Percentiles rank a stretch among this genome's conserved stretches.
Conservation (phyloP, 2,329 filamentous ascomycete species). For the Cadophora luteo-olivacea region DNA sequence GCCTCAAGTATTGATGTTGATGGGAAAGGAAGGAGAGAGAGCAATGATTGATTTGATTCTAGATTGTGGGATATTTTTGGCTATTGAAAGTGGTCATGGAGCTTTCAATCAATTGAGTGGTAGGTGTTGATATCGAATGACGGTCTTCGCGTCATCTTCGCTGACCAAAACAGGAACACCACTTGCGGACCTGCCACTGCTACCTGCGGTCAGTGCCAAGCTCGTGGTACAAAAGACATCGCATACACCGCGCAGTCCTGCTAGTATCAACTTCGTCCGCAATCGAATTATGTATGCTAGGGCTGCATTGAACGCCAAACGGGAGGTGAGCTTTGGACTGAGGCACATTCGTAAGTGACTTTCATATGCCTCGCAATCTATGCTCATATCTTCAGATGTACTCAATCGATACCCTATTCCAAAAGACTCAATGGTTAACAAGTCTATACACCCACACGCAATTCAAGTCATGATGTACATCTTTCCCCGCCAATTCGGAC, state of each 20-base stretch:
- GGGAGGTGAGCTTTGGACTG: slow-evolving; percentile 74
- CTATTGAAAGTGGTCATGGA: slow-evolving; percentile 62
- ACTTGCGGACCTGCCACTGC: slow-evolving; percentile 36
- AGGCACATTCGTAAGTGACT: slow-evolving; percentile 75
- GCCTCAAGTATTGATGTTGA: slow-evolving; percentile 74
- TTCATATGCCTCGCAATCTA: slow-evolving; percentile 26
- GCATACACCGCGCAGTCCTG: slow-evolving; percentile 50
- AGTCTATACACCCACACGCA: slow-evolving; percentile 58
- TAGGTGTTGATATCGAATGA: slow-evolving; percentile 44
- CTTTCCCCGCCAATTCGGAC: slow-evolving; percentile 86
- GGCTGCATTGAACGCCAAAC: slow-evolving; percentile 71
- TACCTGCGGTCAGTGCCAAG: slow-evolving; percentile 22
- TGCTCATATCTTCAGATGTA: slow-evolving; percentile 64
- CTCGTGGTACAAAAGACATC: neutral
- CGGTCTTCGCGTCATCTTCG: neutral
- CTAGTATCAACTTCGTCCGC: slow-evolving; percentile 74
- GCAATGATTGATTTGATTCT: slow-evolving; percentile 81
- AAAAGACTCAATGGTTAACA: slow-evolving; percentile 21
- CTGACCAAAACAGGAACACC: slow-evolving; percentile 9
- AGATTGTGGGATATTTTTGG: slow-evolving; percentile 77
- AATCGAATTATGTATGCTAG: slow-evolving; percentile 87
- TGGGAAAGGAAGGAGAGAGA: slow-evolving; percentile 77
- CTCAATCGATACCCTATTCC: slow-evolving; percentile 70
- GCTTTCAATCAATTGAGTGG: slow-evolving; percentile 85
- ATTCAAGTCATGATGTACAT: slow-evolving; percentile 87